These are phyloP conservation scores for Benincasa hispida DNA, from an alignment of 306 rosid genomes.

Conservation along the genomic window DNA sequence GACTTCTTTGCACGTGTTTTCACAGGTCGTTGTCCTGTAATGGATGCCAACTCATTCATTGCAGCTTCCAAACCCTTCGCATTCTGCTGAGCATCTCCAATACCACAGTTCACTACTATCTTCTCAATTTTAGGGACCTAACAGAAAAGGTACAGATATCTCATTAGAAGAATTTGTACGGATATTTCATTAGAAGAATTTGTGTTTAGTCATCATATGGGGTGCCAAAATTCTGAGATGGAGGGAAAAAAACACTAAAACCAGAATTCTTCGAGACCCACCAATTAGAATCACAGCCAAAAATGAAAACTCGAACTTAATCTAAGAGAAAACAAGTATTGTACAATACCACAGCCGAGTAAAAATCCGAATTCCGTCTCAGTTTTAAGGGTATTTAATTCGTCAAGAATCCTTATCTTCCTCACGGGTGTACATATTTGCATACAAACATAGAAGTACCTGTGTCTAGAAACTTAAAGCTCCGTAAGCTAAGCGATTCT, in stretches of 20 bases:
- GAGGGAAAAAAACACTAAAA: neutral
- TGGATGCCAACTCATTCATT: constrained; percentile 62
- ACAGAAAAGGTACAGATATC: neutral
- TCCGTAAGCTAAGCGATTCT: neutral
- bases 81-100: constrained; percentile 97
- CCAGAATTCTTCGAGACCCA: neutral
- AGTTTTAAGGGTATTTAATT: neutral
- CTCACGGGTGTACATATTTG: neutral
- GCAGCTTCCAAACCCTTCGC: constrained; percentile 93
- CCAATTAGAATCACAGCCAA: neutral
- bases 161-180: neutral
- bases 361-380: neutral
- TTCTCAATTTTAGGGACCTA: constrained; percentile 90
- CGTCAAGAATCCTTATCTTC: neutral
- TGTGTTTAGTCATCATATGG: neutral
- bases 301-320: neutral
- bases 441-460: neutral
- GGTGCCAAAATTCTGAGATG: neutral
- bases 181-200: neutral
- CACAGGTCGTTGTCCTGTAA: constrained; percentile 86
- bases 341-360: neutral
- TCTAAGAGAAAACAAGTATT: neutral
- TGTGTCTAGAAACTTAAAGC: too few relatives aligned
- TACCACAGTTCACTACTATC: constrained; percentile 90
- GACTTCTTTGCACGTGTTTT: constrained; percentile 81